Evolutionary conservation across 1,284 basidiomycete genomes (phyloP).

Genomic region (Agroathelia rolfsii): DNA sequence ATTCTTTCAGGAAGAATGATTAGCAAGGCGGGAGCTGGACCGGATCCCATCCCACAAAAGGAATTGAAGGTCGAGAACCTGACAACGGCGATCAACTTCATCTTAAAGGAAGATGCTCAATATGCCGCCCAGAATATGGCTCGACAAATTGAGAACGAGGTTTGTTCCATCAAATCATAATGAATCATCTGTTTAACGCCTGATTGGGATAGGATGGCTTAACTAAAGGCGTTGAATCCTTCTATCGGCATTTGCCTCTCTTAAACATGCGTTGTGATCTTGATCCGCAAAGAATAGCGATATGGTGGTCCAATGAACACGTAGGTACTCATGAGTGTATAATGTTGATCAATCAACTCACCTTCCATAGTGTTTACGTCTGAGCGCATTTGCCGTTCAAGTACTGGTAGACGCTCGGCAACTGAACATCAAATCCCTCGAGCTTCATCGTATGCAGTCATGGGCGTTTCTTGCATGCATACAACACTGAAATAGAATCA

Average conservation of each 20-base stretch:
- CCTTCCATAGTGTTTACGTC: slow-evolving; percentile 33
- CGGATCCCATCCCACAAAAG: slow-evolving; percentile 47
- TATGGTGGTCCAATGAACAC: slow-evolving; percentile 50
- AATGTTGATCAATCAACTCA: no score
- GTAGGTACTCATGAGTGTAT: no score
- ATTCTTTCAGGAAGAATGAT: slow-evolving; percentile 41
- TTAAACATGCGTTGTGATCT: slow-evolving; percentile 56
- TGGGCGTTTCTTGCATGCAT: background rate
- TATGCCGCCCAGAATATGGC: slow-evolving; percentile 40
- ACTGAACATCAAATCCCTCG: slow-evolving; percentile 32
- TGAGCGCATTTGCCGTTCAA: slow-evolving; percentile 46
- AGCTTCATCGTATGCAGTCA: slow-evolving; percentile 34
- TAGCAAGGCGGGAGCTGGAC: slow-evolving; percentile 53
- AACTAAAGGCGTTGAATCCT: slow-evolving; percentile 38
- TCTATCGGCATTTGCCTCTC: slow-evolving; percentile 53
- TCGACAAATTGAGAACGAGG: slow-evolving; percentile 42
- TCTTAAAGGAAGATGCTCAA: slow-evolving; percentile 33
- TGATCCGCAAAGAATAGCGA: slow-evolving; percentile 35
- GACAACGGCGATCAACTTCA: slow-evolving; percentile 40
- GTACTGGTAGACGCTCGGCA: slow-evolving; percentile 34
- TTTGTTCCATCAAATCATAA: slow-evolving; percentile 13
- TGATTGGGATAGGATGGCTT: slow-evolving; percentile 33
- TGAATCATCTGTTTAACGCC: background rate
- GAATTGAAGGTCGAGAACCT: slow-evolving; percentile 41
- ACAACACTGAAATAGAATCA: no score